phyloP scores from a whole-genome alignment of 1,139 yeast species.

The Suhomyces terraborum region DNA sequence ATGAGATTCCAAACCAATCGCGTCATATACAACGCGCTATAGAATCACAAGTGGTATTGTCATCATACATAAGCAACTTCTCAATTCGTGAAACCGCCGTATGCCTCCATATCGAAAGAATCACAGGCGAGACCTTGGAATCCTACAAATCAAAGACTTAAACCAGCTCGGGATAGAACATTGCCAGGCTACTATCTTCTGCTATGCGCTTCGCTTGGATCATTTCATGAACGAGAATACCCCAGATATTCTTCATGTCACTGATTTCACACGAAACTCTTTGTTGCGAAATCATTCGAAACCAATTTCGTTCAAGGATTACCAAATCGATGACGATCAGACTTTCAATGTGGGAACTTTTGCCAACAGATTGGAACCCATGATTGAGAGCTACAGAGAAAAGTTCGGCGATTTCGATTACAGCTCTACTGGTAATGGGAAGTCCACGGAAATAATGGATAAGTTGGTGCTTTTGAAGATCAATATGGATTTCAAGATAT shows the following conservation, averaged over 20 bases:
- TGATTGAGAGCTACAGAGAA: not conserved
- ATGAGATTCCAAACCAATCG: not conserved
- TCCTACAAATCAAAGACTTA: constrained; percentile 5
- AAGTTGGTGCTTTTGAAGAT: constrained; percentile 12
- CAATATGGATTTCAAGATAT: constrained; percentile 10
- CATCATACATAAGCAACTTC: too few species aligned
- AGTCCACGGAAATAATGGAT: constrained; percentile 3
- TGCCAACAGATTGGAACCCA: not conserved
- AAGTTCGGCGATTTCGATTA: constrained; percentile 1
- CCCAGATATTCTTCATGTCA: constrained; percentile 14
- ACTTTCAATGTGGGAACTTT: constrained; percentile 11
- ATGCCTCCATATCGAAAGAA: not conserved
- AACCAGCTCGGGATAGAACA: not conserved
- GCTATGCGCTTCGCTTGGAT: constrained; percentile 12
- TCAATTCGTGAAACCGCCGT: not conserved
- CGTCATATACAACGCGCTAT: too few species aligned
- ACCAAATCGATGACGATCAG: constrained; percentile 12
- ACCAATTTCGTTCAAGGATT: not conserved
- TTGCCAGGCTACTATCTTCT: constrained; percentile 9
- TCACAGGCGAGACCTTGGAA: constrained; percentile 1
- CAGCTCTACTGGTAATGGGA: constrained; percentile 1
- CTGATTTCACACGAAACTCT: constrained; percentile 13
- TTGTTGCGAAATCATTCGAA: not conserved
- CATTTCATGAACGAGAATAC: constrained; percentile 3
- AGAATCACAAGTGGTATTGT: too few species aligned